A percentile compares a stretch with the other conserved stretches of the same genome.
phyloP scores from a whole-genome alignment of 805 yeast genomes.

The Yarrowia deformans region DNA sequence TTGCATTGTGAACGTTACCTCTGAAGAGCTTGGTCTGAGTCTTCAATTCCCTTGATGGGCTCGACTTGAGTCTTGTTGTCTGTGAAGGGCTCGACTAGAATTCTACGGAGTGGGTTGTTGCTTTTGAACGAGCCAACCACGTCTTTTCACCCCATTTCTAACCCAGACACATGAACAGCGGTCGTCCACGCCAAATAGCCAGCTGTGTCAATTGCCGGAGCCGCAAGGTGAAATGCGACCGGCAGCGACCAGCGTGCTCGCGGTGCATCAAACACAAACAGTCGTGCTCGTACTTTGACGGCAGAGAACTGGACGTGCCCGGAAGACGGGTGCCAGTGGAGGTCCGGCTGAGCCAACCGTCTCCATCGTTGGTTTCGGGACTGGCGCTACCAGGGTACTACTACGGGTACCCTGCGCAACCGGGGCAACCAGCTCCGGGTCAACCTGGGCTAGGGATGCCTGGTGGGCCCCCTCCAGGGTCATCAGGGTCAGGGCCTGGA shows the following conservation, averaged over 20 bases:
- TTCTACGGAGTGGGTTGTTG: too few relatives aligned
- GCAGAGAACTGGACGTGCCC: constrained; percentile 6
- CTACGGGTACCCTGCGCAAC: constrained; percentile 10
- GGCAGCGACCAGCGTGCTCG: constrained; percentile 1
- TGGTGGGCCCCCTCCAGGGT: neutral
- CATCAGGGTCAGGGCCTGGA: neutral
- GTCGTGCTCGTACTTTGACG: constrained; percentile 23
- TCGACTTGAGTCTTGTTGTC: too few relatives aligned
- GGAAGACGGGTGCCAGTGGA: constrained; percentile 18
- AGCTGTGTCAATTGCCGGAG: constrained; percentile 33
- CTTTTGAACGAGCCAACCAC: too few relatives aligned
- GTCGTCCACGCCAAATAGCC: constrained; percentile 19
- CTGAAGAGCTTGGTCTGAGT: too few relatives aligned
- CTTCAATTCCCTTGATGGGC: too few relatives aligned
- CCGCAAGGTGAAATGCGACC: constrained; percentile 36
- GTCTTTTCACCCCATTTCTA: neutral
- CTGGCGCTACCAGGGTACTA: neutral
- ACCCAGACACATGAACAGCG: constrained; percentile 10
- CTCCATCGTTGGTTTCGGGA: constrained; percentile 4
- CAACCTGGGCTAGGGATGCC: neutral
- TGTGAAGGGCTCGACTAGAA: too few relatives aligned
- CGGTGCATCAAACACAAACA: constrained; percentile 33
- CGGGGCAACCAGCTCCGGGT: neutral
- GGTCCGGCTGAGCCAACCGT: constrained; percentile 2
- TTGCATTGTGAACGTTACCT: too few relatives aligned